These are phyloP conservation scores for Emericellopsis cladophorae DNA, from an alignment of 2,329 filamentous ascomycete genomes.

Conservation along the genomic window DNA sequence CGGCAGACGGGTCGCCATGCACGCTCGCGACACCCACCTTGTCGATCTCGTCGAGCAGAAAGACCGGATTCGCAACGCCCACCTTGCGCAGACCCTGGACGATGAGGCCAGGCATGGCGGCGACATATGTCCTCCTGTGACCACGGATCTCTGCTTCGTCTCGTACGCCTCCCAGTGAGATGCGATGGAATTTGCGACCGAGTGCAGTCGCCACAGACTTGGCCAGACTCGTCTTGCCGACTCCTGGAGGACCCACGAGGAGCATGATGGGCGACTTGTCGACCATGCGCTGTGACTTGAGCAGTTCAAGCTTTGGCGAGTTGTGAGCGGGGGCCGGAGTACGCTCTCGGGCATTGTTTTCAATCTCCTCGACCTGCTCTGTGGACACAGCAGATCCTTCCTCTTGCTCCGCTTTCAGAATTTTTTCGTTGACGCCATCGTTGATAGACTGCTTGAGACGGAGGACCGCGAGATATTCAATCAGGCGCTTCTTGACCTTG, in stretches of 20 bases:
- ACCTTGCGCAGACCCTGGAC: conserved; percentile 93
- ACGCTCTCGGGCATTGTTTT: conserved; percentile 10
- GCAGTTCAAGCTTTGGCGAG: conserved; percentile 54
- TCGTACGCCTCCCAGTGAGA: conserved; percentile 87
- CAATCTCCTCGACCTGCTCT: conserved; percentile 5
- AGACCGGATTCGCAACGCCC: conserved; percentile 87
- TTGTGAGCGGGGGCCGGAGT: conserved; percentile 16
- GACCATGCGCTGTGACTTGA: conserved; percentile 72
- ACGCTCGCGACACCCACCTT: conserved; percentile 86
- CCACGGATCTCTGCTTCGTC: conserved; percentile 96
- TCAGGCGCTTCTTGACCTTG: conserved; percentile 89
- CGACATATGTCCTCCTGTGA: conserved; percentile 90
- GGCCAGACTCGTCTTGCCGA: conserved; percentile 90
- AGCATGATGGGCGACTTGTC: conserved; percentile 96
- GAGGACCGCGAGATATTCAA: conserved; percentile 94
- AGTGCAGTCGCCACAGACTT: conserved; percentile 86
- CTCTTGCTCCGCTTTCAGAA: conserved; percentile 52
- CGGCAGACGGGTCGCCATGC: conserved; percentile 90
- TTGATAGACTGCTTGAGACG: conserved; percentile 90
- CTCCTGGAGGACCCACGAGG: conserved; percentile 83
- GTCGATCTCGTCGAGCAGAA: conserved; percentile 94
- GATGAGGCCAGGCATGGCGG: conserved; percentile 94
- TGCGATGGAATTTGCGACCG: conserved; percentile 90
- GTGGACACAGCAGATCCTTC: conserved; percentile 17
- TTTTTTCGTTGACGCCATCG: conserved; percentile 66